Conservation (phyloP, 2,329 filamentous ascomycete genomes). For the Sporothrix brunneoviolacea region DNA sequence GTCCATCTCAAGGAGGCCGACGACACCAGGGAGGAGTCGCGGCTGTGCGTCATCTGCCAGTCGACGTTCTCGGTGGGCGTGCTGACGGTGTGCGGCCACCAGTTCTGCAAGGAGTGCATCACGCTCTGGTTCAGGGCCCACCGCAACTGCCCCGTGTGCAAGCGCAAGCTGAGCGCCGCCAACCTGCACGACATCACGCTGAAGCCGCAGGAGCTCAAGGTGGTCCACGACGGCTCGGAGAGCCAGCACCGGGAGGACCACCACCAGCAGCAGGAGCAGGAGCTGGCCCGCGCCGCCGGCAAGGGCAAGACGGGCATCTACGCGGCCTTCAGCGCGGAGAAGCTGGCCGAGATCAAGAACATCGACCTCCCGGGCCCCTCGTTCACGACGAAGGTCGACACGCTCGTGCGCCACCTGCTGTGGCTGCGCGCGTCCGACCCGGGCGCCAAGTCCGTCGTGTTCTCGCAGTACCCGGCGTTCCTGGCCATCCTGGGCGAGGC, state of each 20-base stretch:
- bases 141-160: slow-evolving; percentile 79
- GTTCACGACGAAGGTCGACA: slow-evolving; percentile 89
- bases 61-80: slow-evolving; percentile 69
- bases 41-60: slow-evolving; percentile 83
- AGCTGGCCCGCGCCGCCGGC: slow-evolving; percentile 13
- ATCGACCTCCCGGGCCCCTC: slow-evolving; percentile 67
- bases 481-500: slow-evolving; percentile 65
- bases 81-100: slow-evolving; percentile 82
- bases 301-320: slow-evolving; percentile 59
- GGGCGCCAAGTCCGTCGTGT: slow-evolving; percentile 86
- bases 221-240: slow-evolving; percentile 40
- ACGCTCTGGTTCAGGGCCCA: slow-evolving; percentile 68
- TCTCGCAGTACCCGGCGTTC: slow-evolving; percentile 77
- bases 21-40: slow-evolving; percentile 56
- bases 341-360: slow-evolving; percentile 72
- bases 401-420: slow-evolving; percentile 68
- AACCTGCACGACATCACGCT: slow-evolving; percentile 83
- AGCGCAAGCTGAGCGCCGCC: slow-evolving; percentile 53
- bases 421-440: slow-evolving; percentile 82
- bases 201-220: slow-evolving; percentile 66
- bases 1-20: slow-evolving; percentile 51
- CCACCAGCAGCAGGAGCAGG: slow-evolving; percentile 13
- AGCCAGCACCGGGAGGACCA: slow-evolving; percentile 17
- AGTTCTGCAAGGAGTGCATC: slow-evolving; percentile 87
- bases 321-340: slow-evolving; percentile 62